phyloP scores from a whole-genome alignment of 331 rosid genomes.

The Ulmus americana region DNA sequence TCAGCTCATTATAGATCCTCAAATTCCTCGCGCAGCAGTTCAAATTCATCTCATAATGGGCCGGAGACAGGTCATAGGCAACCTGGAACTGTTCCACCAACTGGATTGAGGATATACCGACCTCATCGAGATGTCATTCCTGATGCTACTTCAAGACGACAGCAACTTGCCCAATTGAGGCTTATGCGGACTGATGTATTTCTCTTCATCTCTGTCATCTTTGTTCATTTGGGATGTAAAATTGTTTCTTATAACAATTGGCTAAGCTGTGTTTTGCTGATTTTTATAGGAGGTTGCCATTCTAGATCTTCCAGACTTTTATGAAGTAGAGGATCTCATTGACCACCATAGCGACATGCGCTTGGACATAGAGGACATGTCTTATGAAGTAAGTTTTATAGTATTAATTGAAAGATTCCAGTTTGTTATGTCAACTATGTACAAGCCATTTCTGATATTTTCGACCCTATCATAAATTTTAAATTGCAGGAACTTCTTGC shows the following conservation, averaged over 20 bases:
- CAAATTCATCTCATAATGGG: slow-evolving; percentile 50
- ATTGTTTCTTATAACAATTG: not conserved
- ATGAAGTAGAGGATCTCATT: slow-evolving; percentile 45
- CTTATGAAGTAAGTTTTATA: slow-evolving; percentile 67
- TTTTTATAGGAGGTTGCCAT: slow-evolving; percentile 68
- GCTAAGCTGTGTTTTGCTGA: slow-evolving; percentile 14
- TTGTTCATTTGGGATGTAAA: not conserved
- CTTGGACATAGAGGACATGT: slow-evolving; percentile 92
- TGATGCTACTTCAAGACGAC: slow-evolving; percentile 53
- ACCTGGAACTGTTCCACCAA: slow-evolving; percentile 39
- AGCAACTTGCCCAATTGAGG: slow-evolving; percentile 53
- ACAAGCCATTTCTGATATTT: not conserved
- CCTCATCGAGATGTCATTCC: slow-evolving; percentile 54
- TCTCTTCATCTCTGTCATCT: slow-evolving; percentile 4
- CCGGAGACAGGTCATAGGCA: slow-evolving; percentile 64
- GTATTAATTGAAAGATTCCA: no score
- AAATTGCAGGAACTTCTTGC: slow-evolving; percentile 76
- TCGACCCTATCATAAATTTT: slow-evolving; percentile 20
- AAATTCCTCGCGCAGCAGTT: slow-evolving; percentile 42
- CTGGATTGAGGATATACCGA: slow-evolving; percentile 55
- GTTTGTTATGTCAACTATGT: no score
- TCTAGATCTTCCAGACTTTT: slow-evolving; percentile 51
- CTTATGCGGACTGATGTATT: slow-evolving; percentile 69
- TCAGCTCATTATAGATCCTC: slow-evolving; percentile 58
- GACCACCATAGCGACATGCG: slow-evolving; percentile 91